These are phyloP conservation scores for Leishmania tarentolae DNA, from an alignment of 208 protist genomes.

Conservation along the genomic window DNA sequence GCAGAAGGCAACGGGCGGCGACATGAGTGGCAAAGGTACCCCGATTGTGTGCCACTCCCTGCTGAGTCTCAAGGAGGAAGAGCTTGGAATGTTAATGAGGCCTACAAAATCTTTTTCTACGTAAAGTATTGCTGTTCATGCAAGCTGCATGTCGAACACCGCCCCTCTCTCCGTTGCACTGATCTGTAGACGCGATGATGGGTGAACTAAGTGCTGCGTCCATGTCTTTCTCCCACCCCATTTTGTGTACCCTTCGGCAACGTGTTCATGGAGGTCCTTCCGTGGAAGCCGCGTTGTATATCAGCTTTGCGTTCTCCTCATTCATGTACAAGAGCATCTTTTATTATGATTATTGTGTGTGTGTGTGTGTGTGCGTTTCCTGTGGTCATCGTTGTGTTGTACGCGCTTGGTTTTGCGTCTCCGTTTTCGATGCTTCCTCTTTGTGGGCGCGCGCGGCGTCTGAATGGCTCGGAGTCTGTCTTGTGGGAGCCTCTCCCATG, in stretches of 20 bases:
- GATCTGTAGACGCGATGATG: background rate
- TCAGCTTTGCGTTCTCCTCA: background rate
- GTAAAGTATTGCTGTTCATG: background rate
- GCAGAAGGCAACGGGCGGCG: slow-evolving; percentile 8
- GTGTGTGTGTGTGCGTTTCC: too few relatives aligned
- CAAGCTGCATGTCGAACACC: background rate
- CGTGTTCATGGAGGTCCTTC: background rate
- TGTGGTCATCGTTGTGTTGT: background rate
- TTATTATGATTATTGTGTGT: too few relatives aligned
- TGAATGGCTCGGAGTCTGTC: background rate
- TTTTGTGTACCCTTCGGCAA: background rate
- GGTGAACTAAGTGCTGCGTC: background rate
- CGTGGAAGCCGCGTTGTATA: background rate
- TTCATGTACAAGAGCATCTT: slow-evolving; percentile 9
- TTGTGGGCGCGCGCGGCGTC: background rate
- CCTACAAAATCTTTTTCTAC: slow-evolving; percentile 13
- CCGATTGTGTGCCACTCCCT: slow-evolving; percentile 22
- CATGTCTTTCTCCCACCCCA: background rate
- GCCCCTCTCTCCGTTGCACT: background rate
- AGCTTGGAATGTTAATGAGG: background rate
- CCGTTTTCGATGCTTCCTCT: background rate
- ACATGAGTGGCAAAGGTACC: background rate
- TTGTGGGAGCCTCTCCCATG: background rate
- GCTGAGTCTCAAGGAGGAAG: slow-evolving; percentile 21
- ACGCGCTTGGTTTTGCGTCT: background rate